phyloP scores from a whole-genome alignment of 1,284 basidiomycete species.

The Rhodotorula sp. region DNA sequence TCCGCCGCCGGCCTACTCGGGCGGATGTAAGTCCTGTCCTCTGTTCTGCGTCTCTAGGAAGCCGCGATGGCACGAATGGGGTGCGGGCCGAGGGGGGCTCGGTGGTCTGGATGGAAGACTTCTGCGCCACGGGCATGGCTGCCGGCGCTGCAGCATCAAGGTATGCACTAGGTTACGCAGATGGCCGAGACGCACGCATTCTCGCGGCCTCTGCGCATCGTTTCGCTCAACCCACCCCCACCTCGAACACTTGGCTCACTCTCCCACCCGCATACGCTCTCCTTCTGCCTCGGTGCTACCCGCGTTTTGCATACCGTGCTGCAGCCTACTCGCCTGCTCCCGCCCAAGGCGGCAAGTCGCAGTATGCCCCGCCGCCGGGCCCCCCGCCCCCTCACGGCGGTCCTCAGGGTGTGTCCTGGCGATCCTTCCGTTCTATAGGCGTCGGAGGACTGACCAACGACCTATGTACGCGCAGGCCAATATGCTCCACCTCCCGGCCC shows the following conservation, averaged over 20 bases:
- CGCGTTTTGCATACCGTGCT: too few relatives aligned
- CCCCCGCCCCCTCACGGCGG: not conserved
- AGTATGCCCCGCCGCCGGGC: constrained; percentile 17
- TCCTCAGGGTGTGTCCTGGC: not conserved
- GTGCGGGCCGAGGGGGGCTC: not conserved
- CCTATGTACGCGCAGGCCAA: not conserved
- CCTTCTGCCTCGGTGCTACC: not conserved
- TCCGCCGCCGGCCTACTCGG: not conserved
- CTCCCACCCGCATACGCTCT: not conserved
- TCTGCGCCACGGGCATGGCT: too few relatives aligned
- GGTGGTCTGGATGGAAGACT: not conserved
- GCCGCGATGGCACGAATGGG: not conserved
- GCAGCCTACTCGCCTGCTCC: not conserved
- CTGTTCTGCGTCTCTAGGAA: too few relatives aligned
- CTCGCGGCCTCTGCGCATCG: too few relatives aligned
- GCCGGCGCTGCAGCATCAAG: too few relatives aligned
- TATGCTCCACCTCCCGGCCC: constrained; percentile 19
- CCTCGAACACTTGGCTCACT: not conserved
- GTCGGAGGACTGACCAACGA: not conserved
- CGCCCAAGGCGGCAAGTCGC: not conserved
- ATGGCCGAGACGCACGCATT: too few relatives aligned
- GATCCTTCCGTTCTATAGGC: too few relatives aligned
- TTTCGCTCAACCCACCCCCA: too few relatives aligned
- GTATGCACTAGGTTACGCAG: too few relatives aligned
- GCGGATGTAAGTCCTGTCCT: not conserved